phyloP scores from a whole-genome alignment of 2,329 filamentous ascomycete genomes.

The Beauveria rudraprayagi region DNA sequence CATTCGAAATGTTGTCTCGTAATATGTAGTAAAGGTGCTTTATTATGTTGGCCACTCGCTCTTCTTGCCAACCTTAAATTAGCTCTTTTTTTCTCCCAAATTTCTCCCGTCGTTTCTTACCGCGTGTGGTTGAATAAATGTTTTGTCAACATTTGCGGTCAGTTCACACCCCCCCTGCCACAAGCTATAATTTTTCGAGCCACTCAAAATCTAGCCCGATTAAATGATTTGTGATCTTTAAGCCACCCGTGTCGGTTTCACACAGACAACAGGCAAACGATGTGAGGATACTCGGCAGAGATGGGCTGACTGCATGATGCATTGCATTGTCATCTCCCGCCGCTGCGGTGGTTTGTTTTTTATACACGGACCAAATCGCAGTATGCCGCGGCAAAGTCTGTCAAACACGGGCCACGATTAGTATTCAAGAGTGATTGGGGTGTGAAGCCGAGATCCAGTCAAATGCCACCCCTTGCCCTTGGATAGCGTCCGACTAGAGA shows the following conservation, averaged over 20 bases:
- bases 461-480: background rate
- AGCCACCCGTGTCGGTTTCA: background rate
- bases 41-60: background rate
- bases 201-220: background rate
- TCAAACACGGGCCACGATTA: background rate
- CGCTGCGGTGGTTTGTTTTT: no score
- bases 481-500: background rate
- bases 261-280: background rate
- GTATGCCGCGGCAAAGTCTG: background rate
- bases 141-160: constrained; percentile 5
- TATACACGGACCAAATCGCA: no score
- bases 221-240: constrained; percentile 1
- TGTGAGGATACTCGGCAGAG: background rate
- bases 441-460: background rate
- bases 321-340: background rate
- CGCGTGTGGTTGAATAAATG: background rate
- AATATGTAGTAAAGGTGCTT: background rate
- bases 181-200: background rate
- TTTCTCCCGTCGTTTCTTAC: background rate
- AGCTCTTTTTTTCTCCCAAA: background rate
- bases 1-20: background rate
- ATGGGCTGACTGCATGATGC: background rate
- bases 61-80: background rate
- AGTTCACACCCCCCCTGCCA: background rate
- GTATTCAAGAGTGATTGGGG: background rate